phyloP scores from a whole-genome alignment of 2,329 filamentous ascomycete species.

The Microsporum ferrugineum region DNA sequence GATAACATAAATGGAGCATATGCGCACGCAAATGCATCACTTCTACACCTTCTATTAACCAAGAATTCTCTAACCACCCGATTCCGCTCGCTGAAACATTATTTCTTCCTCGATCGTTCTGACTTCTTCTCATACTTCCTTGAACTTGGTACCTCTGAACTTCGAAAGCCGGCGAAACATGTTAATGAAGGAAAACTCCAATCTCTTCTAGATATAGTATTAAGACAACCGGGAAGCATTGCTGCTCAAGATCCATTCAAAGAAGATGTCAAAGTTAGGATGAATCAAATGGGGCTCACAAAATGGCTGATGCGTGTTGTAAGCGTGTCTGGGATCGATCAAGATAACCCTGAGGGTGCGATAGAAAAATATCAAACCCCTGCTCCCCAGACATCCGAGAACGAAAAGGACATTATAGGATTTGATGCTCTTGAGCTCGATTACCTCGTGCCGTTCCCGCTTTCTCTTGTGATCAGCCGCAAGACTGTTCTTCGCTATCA shows the following conservation, averaged over 20 bases:
- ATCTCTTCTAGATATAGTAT: slow-evolving; percentile 84
- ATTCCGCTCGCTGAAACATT: slow-evolving; percentile 86
- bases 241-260: slow-evolving; percentile 94
- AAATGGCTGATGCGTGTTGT: slow-evolving; percentile 94
- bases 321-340: slow-evolving; percentile 89
- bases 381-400: slow-evolving; percentile 51
- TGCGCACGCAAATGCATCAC: slow-evolving; percentile 84
- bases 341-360: slow-evolving; percentile 53
- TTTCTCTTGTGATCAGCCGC: slow-evolving; percentile 87
- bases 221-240: slow-evolving; percentile 90
- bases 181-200: slow-evolving; percentile 92
- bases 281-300: slow-evolving; percentile 88
- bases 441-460: slow-evolving; percentile 85
- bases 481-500: slow-evolving; percentile 97
- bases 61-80: slow-evolving; percentile 82
- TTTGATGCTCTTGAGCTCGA: slow-evolving; percentile 91
- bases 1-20: slow-evolving; percentile 96
- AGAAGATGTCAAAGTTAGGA: slow-evolving; percentile 93
- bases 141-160: slow-evolving; percentile 76
- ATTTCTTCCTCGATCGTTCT: slow-evolving; percentile 95
- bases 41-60: slow-evolving; percentile 81
- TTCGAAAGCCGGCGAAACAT: slow-evolving; percentile 75
- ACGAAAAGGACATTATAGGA: slow-evolving; percentile 74
- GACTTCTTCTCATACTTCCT: slow-evolving; percentile 98
- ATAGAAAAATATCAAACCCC: slow-evolving; percentile 64